Evolutionary conservation across 1,284 basidiomycete genomes (phyloP).

Genomic region (Xerocomus nothofagi): DNA sequence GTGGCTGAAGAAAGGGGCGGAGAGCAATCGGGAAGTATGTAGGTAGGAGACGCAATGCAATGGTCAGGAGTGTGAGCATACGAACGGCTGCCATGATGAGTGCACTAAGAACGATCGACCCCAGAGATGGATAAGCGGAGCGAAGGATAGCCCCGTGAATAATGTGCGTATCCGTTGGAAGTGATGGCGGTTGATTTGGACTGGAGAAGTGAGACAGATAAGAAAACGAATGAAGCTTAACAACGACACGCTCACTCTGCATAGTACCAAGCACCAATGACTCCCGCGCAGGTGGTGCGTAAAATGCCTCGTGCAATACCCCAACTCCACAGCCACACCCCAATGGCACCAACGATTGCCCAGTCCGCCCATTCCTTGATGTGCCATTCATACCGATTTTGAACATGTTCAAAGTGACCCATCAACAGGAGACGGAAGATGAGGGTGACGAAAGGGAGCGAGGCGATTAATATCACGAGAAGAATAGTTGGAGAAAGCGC

Average conservation of each 20-base stretch:
- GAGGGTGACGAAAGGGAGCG: slow-evolving; percentile 84
- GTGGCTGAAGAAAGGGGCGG: slow-evolving; percentile 42
- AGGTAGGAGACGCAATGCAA: slow-evolving; percentile 55
- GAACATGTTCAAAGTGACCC: slow-evolving; percentile 54
- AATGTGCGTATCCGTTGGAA: slow-evolving; percentile 61
- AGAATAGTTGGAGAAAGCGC: slow-evolving; percentile 80
- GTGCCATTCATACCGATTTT: slow-evolving; percentile 62
- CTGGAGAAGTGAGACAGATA: slow-evolving; percentile 35
- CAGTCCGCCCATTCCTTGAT: slow-evolving; percentile 80
- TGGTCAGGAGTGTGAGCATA: slow-evolving; percentile 47
- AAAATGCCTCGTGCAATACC: slow-evolving; percentile 81
- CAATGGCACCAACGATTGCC: slow-evolving; percentile 69
- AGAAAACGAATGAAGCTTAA: neutral
- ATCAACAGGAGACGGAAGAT: slow-evolving; percentile 80
- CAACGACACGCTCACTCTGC: slow-evolving; percentile 55
- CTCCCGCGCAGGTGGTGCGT: slow-evolving; percentile 76
- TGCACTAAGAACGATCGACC: slow-evolving; percentile 75
- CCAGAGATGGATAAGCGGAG: slow-evolving; percentile 78
- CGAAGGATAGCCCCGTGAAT: slow-evolving; percentile 80
- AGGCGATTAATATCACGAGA: slow-evolving; percentile 66
- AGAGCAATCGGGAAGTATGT: slow-evolving; percentile 49
- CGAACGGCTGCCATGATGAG: slow-evolving; percentile 74
- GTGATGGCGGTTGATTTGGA: slow-evolving; percentile 47
- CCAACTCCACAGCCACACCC: slow-evolving; percentile 90
- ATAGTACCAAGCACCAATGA: slow-evolving; percentile 93